phyloP scores from a whole-genome alignment of 2,329 filamentous ascomycete species.

The Aspergillus awamori region DNA sequence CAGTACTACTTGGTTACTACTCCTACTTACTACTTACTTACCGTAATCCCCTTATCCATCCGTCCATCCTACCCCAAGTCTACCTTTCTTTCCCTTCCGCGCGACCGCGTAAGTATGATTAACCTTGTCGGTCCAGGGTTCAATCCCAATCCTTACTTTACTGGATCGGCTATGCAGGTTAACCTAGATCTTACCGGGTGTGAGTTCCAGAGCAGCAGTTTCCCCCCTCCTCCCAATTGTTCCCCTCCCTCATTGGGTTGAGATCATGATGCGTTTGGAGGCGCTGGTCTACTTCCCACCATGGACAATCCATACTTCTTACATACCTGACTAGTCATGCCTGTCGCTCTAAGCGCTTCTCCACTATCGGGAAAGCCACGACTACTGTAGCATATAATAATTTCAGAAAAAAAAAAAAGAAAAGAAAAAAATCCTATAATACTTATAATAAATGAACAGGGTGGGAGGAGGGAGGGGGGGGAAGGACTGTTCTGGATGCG shows the following conservation, averaged over 20 bases:
- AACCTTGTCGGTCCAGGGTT: background rate
- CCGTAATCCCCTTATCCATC: background rate
- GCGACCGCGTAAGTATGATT: conserved; percentile 6
- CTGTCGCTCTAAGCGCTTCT: background rate
- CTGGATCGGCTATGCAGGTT: background rate
- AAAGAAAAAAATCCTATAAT: no score
- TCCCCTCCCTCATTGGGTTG: background rate
- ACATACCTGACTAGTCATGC: background rate
- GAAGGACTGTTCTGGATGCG: background rate
- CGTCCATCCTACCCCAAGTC: background rate
- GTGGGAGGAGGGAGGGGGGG: background rate
- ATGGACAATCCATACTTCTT: background rate
- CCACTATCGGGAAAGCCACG: background rate
- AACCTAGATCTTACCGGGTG: background rate
- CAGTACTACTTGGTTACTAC: background rate
- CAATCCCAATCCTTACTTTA: background rate
- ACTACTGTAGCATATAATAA: background rate
- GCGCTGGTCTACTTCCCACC: background rate
- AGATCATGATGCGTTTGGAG: background rate
- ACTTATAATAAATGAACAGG: no score
- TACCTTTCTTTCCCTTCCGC: conserved; percentile 5
- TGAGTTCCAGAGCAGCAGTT: background rate
- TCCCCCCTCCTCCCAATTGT: background rate
- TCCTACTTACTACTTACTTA: no score
- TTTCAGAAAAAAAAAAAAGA: background rate